Conservation (phyloP, 164 flowering plant genomes). For the Berberis thunbergii region DNA sequence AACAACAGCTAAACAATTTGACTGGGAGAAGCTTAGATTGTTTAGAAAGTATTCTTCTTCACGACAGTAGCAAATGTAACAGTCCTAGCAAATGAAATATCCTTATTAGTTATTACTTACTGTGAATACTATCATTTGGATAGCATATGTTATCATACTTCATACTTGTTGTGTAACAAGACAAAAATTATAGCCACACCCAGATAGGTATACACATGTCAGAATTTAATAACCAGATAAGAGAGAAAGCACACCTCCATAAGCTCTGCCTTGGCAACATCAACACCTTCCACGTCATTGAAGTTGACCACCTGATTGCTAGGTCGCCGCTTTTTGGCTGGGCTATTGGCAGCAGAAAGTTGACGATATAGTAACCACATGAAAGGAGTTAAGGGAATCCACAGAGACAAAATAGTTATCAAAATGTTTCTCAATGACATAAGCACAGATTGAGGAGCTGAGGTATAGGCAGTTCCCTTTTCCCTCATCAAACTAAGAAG, state of each 20-base stretch:
- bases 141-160: too few relatives aligned
- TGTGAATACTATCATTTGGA: too few relatives aligned
- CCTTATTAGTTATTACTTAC: too few relatives aligned
- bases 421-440: conserved; percentile 52
- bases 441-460: conserved; percentile 76
- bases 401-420: conserved; percentile 64
- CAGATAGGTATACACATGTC: background rate
- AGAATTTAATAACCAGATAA: background rate
- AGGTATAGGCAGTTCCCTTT: conserved; percentile 63
- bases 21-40: too few relatives aligned
- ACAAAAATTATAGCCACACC: background rate
- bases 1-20: too few relatives aligned
- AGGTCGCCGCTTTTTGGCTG: conserved; percentile 66
- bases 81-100: too few relatives aligned
- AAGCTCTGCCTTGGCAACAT: conserved; percentile 84
- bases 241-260: conserved; percentile 61
- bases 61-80: too few relatives aligned
- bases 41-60: too few relatives aligned
- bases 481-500: conserved; percentile 87
- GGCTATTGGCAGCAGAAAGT: conserved; percentile 72
- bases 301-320: conserved; percentile 54
- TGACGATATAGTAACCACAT: conserved; percentile 97
- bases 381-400: conserved; percentile 89
- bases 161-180: background rate
- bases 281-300: conserved; percentile 98